Conservation (phyloP, 2,329 filamentous ascomycete genomes). For the Tothia fuscella region DNA sequence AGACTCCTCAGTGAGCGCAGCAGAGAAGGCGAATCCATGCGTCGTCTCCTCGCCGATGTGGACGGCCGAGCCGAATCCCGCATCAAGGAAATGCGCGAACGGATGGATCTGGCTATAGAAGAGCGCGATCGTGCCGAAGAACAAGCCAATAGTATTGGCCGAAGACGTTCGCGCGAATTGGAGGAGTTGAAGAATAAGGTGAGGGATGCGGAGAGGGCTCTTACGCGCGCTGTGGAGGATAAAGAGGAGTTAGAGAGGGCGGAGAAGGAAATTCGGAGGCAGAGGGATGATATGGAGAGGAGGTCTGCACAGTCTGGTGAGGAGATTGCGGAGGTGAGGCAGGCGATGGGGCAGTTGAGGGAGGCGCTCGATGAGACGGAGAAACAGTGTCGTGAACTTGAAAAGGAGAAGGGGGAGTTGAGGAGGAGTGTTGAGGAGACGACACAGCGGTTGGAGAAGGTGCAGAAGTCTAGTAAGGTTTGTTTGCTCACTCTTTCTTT, state of each 20-base stretch:
- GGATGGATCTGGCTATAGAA: constrained; percentile 82
- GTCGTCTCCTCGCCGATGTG: constrained; percentile 72
- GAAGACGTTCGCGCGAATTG: constrained; percentile 66
- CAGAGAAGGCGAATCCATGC: constrained; percentile 90
- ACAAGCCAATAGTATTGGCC: constrained; percentile 65
- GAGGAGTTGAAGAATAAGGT: constrained; percentile 74
- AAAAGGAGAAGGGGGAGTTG: constrained; percentile 69
- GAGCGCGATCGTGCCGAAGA: constrained; percentile 90
- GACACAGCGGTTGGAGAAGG: constrained; percentile 63
- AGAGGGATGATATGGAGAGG: constrained; percentile 64
- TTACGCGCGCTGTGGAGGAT: constrained; percentile 59
- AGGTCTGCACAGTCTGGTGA: constrained; percentile 54
- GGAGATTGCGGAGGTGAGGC: constrained; percentile 63
- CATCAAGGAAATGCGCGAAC: constrained; percentile 76
- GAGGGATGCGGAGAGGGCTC: constrained; percentile 67
- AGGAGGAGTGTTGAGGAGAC: constrained; percentile 67
- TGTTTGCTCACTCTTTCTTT: constrained; percentile 3
- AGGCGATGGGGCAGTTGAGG: constrained; percentile 65
- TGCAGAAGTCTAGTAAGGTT: constrained; percentile 54
- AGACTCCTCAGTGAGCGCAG: constrained; percentile 77
- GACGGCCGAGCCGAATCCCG: constrained; percentile 71
- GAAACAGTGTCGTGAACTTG: constrained; percentile 67
- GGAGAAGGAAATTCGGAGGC: constrained; percentile 61
- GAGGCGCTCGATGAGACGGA: constrained; percentile 80
- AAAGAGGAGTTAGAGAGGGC: constrained; percentile 64